phyloP scores from a whole-genome alignment of 768 basidiomycete genomes.

The Boletus tomentosulus region DNA sequence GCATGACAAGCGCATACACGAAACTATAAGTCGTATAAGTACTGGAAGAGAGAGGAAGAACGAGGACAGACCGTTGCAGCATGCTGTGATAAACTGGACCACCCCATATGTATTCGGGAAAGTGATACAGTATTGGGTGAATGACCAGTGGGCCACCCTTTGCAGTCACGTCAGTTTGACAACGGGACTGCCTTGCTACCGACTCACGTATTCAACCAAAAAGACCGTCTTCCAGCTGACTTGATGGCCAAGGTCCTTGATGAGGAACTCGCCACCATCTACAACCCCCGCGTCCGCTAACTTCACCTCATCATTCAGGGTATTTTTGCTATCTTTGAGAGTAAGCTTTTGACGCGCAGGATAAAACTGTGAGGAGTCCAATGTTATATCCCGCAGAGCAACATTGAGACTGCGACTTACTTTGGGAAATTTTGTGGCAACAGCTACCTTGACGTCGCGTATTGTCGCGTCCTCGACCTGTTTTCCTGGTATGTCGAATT shows the following conservation, averaged over 20 bases:
- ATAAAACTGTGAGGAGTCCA: conserved; percentile 43
- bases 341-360: conserved; percentile 69
- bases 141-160: conserved; percentile 86
- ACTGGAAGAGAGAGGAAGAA: neutral
- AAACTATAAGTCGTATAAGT: conserved; percentile 39
- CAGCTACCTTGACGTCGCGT: conserved; percentile 61
- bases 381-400: conserved; percentile 1
- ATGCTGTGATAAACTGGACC: conserved; percentile 64
- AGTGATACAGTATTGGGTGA: conserved; percentile 80
- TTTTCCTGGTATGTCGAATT: conserved; percentile 45
- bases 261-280: conserved; percentile 59
- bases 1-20: conserved; percentile 68
- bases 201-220: conserved; percentile 88
- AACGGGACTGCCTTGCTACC: neutral
- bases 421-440: conserved; percentile 53
- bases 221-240: conserved; percentile 87
- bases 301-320: conserved; percentile 59
- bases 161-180: conserved; percentile 2
- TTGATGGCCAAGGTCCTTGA: conserved; percentile 93
- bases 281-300: conserved; percentile 54
- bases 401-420: conserved; percentile 26
- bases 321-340: conserved; percentile 55
- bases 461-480: conserved; percentile 50
- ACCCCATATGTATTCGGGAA: conserved; percentile 68
- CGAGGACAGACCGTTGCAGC: conserved; percentile 60